Conservation (phyloP, 176 grass and related monocot genomes). For the Ampelocalamus luodianensis region DNA sequence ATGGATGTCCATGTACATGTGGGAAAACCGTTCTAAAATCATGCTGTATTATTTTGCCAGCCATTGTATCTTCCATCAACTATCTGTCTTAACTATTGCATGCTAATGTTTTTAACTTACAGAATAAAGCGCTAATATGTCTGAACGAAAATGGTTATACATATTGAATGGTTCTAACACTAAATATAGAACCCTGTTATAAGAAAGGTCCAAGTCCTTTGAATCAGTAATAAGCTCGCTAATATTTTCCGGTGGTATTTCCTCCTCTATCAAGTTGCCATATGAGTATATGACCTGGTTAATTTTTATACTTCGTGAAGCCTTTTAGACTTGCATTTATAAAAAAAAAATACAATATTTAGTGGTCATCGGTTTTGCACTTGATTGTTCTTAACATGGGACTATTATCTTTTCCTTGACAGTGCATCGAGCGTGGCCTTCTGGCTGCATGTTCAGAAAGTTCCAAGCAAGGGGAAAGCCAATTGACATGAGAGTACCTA, state of each 20-base stretch:
- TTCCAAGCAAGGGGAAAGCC: constrained; percentile 32
- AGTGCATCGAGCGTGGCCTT: constrained; percentile 73
- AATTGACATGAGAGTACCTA: constrained; percentile 1
- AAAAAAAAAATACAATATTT: not conserved
- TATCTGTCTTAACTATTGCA: not conserved
- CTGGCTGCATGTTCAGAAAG: constrained; percentile 57
- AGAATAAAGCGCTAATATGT: not conserved
- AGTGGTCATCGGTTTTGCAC: not conserved
- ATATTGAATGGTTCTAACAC: not conserved
- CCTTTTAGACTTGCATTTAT: not conserved
- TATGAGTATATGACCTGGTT: not conserved
- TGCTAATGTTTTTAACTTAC: constrained; percentile 2
- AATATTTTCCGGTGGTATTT: not conserved
- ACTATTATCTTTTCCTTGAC: constrained; percentile 13
- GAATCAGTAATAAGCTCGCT: not conserved
- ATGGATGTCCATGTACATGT: no score
- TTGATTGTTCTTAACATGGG: constrained; percentile 7
- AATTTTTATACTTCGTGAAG: not conserved
- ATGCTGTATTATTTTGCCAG: not conserved
- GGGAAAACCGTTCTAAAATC: no score
- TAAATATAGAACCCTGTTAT: constrained; percentile 5
- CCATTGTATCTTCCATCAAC: not conserved
- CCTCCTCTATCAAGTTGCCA: not conserved
- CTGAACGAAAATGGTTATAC: not conserved
- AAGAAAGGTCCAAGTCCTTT: not conserved